Conservation (phyloP, 2,329 filamentous ascomycete genomes). For the Fusarium sp. region DNA sequence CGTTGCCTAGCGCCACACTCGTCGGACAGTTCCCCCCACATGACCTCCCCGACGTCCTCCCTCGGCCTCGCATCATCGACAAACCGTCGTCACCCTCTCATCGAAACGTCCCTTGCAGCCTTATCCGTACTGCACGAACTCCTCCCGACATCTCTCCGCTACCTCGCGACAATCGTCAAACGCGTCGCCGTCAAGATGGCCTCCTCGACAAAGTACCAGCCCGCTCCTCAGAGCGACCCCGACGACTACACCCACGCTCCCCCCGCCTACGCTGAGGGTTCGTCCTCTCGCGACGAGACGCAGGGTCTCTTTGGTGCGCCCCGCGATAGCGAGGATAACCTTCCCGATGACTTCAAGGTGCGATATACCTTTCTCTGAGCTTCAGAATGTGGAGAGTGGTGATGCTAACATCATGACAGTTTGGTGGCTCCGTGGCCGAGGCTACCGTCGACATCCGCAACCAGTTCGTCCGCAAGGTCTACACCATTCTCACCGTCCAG, state of each 20-base stretch:
- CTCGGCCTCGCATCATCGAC: slow-evolving; percentile 37
- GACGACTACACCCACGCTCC: slow-evolving; percentile 84
- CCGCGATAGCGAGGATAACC: slow-evolving; percentile 85
- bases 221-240: slow-evolving; percentile 87
- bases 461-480: slow-evolving; percentile 97
- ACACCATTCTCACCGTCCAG: slow-evolving; percentile 96
- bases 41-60: slow-evolving; percentile 32
- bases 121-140: slow-evolving; percentile 1
- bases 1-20: slow-evolving; percentile 37
- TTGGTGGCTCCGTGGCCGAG: slow-evolving; percentile 92
- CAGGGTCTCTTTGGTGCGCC: slow-evolving; percentile 74
- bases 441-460: slow-evolving; percentile 95
- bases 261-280: slow-evolving; percentile 76
- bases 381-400: neutral
- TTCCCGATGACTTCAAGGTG: slow-evolving; percentile 98
- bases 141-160: neutral
- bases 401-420: slow-evolving; percentile 60
- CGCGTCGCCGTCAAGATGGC: slow-evolving; percentile 63
- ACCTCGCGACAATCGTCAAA: neutral
- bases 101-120: slow-evolving; percentile 22
- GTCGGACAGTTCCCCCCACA: slow-evolving; percentile 29
- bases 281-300: slow-evolving; percentile 62
- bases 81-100: slow-evolving; percentile 25
- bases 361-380: neutral
- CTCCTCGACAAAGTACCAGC: slow-evolving; percentile 82